A percentile compares a stretch with the other conserved stretches of the same genome.
These are phyloP conservation scores for Phyllosticta paracitricarpa DNA, from an alignment of 2,329 filamentous ascomycete species.

Conservation along the genomic window DNA sequence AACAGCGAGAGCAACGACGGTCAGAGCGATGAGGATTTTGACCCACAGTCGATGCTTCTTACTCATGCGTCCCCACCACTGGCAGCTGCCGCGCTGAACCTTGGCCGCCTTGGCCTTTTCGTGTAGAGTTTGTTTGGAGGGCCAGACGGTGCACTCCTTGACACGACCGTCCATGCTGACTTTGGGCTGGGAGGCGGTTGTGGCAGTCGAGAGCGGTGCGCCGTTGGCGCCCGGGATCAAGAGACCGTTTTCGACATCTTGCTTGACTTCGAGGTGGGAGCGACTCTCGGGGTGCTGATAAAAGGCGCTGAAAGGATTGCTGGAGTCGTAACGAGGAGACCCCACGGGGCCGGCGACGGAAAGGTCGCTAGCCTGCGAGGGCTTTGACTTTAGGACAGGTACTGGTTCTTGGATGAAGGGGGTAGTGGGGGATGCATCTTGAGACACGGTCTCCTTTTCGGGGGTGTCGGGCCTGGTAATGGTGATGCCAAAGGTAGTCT, in stretches of 20 bases:
- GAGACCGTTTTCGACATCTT: constrained; percentile 21
- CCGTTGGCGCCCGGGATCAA: constrained; percentile 30
- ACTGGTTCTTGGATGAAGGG: not conserved
- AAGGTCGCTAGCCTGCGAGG: constrained; percentile 4
- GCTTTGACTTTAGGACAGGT: constrained; percentile 1
- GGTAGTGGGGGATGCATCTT: not conserved
- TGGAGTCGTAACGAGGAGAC: constrained; percentile 18
- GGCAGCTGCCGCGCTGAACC: constrained; percentile 29
- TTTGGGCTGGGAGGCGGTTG: constrained; percentile 30
- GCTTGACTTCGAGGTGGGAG: constrained; percentile 10
- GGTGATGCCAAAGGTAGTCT: constrained; percentile 11
- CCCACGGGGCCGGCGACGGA: not conserved
- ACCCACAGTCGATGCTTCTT: constrained; percentile 35
- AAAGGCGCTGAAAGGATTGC: constrained; percentile 37
- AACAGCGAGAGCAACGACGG: constrained; percentile 37
- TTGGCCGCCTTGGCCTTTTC: constrained; percentile 29
- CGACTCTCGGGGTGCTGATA: constrained; percentile 34
- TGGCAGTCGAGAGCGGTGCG: constrained; percentile 26
- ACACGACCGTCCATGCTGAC: constrained; percentile 31
- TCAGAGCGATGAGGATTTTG: constrained; percentile 36
- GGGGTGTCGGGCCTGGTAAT: constrained; percentile 7
- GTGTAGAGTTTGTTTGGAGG: constrained; percentile 37
- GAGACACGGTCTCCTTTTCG: not conserved
- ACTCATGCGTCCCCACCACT: constrained; percentile 31
- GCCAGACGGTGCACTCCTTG: constrained; percentile 45